Evolutionary conservation across 352 stramenopile genomes (phyloP).

Genomic region (Phytophthora tentaculata): DNA sequence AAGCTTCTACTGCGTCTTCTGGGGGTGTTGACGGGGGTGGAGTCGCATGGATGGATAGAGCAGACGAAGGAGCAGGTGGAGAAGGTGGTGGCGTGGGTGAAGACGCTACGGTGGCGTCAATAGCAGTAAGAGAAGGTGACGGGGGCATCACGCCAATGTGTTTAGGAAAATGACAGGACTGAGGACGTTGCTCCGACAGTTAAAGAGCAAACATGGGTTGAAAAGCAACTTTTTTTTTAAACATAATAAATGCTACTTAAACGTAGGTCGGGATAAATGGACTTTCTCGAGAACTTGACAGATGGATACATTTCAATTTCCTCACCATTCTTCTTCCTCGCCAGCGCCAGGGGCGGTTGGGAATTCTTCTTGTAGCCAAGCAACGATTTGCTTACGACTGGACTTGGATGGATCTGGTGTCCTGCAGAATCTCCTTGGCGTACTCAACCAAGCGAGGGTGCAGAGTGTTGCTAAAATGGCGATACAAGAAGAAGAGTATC

Average conservation of each 20-base stretch:
- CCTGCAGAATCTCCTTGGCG: constrained; percentile 2
- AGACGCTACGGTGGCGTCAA: neutral
- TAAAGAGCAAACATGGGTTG: constrained; percentile 7
- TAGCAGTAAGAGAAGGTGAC: constrained; percentile 2
- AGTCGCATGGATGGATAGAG: constrained; percentile 19
- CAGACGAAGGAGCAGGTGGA: constrained; percentile 5
- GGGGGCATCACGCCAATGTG: constrained; percentile 10
- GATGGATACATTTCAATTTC: constrained; percentile 1
- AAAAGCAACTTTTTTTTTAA: no score
- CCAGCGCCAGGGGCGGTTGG: neutral
- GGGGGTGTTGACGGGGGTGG: constrained; percentile 10
- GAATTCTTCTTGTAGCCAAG: constrained; percentile 15
- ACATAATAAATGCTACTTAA: neutral
- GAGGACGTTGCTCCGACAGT: neutral
- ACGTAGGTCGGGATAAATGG: neutral
- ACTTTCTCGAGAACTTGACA: neutral
- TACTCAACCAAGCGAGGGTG: constrained; percentile 7
- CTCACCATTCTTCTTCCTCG: constrained; percentile 10
- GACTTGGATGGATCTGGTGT: constrained; percentile 21
- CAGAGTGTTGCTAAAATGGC: constrained; percentile 19
- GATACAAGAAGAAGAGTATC: constrained; percentile 16
- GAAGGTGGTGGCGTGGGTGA: constrained; percentile 5
- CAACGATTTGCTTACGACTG: constrained; percentile 15
- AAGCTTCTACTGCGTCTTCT: constrained; percentile 13
- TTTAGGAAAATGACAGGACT: neutral